A percentile compares a stretch with the other conserved stretches of the same genome.
These are phyloP conservation scores for Penicillium ucsense DNA, from an alignment of 495 filamentous ascomycete species.

Conservation along the genomic window DNA sequence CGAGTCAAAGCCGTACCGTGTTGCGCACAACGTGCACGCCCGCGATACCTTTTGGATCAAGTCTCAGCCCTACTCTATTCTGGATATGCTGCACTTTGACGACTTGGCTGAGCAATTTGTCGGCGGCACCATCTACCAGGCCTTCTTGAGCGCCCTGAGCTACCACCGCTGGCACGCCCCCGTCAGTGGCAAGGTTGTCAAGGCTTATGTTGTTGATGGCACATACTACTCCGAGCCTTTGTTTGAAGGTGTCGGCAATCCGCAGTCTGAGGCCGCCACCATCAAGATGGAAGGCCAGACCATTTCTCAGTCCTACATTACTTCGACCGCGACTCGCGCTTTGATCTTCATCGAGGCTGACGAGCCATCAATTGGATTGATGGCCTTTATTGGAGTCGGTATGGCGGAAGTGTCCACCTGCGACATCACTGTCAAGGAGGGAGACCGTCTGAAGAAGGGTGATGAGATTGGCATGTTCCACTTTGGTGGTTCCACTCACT, in stretches of 20 bases:
- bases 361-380: conserved; percentile 53
- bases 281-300: conserved; percentile 51
- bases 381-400: conserved; percentile 55
- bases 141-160: conserved; percentile 51
- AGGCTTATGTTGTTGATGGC: conserved; percentile 46
- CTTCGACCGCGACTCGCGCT: conserved; percentile 46
- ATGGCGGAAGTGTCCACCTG: conserved; percentile 66
- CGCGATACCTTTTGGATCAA: conserved; percentile 57
- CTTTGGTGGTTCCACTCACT: conserved; percentile 59
- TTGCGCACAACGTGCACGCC: conserved; percentile 17
- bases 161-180: conserved; percentile 68
- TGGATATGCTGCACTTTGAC: conserved; percentile 53
- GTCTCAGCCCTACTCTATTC: conserved; percentile 52
- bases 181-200: conserved; percentile 46
- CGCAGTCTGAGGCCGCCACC: conserved; percentile 39
- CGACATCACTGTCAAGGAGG: conserved; percentile 54
- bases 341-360: conserved; percentile 63
- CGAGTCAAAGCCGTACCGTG: conserved; percentile 43
- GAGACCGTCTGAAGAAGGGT: conserved; percentile 52
- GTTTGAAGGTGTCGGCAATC: conserved; percentile 35
- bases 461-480: conserved; percentile 67
- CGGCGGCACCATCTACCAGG: conserved; percentile 58
- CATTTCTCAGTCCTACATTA: conserved; percentile 53
- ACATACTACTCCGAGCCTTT: conserved; percentile 60
- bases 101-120: conserved; percentile 42